Conservation (phyloP, 192 early-diverging fungal species). For the Umbelopsis sp. region DNA sequence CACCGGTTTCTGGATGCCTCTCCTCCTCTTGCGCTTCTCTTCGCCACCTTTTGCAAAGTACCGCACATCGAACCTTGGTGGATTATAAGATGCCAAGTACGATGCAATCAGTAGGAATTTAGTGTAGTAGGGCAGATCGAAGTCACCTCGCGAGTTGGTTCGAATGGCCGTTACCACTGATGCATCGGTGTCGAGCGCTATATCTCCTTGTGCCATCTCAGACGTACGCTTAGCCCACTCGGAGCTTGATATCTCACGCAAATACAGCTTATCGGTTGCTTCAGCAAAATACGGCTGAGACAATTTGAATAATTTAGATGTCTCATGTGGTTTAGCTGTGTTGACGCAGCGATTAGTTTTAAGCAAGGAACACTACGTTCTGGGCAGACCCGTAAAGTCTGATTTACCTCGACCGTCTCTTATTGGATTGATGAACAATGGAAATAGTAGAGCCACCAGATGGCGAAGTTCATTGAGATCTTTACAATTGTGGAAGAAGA, state of each 20-base stretch:
- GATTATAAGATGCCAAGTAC: slow-evolving; percentile 95
- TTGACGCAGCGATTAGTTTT: no score
- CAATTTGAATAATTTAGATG: slow-evolving; percentile 71
- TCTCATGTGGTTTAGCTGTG: slow-evolving; percentile 66
- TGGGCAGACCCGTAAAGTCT: not conserved
- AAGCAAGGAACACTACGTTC: no score
- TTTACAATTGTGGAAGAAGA: slow-evolving; percentile 78
- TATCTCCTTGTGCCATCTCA: slow-evolving; percentile 16
- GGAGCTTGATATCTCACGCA: slow-evolving; percentile 87
- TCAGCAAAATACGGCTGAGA: slow-evolving; percentile 82
- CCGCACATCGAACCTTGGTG: slow-evolving; percentile 78
- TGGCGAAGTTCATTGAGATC: slow-evolving; percentile 90
- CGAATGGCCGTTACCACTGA: slow-evolving; percentile 28
- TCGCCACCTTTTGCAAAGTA: slow-evolving; percentile 76
- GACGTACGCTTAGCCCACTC: slow-evolving; percentile 72
- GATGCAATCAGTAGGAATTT: slow-evolving; percentile 89
- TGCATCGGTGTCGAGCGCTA: not conserved
- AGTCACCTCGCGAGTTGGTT: slow-evolving; percentile 46
- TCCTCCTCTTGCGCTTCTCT: slow-evolving; percentile 35
- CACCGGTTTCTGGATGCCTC: slow-evolving; percentile 46
- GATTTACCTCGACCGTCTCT: slow-evolving; percentile 65
- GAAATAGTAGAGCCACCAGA: slow-evolving; percentile 78
- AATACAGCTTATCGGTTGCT: slow-evolving; percentile 82
- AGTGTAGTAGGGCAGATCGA: slow-evolving; percentile 86
- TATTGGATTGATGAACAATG: slow-evolving; percentile 88